These are phyloP conservation scores for Gynostemma pentaphyllum DNA, from an alignment of 306 rosid species.

Conservation along the genomic window DNA sequence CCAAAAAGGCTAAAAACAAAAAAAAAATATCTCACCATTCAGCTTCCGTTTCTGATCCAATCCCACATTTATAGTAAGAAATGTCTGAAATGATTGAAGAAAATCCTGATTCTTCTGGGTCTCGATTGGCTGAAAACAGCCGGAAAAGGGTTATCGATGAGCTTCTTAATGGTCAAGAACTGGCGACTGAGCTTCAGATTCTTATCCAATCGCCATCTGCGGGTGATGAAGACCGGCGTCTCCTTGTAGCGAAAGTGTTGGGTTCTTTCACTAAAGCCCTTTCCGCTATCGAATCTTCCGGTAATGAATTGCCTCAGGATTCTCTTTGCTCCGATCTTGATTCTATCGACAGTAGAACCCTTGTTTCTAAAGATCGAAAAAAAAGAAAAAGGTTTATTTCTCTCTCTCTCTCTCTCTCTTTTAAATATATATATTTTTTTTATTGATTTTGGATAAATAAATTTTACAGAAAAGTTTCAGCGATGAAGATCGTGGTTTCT, in stretches of 20 bases:
- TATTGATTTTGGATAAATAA: neutral
- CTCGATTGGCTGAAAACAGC: neutral
- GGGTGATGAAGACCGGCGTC: neutral
- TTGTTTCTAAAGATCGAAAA: slow-evolving; percentile 34
- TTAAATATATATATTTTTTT: neutral
- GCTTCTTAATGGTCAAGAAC: slow-evolving; percentile 30
- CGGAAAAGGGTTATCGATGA: slow-evolving; percentile 9
- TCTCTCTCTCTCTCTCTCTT: neutral
- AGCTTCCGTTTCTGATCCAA: no score
- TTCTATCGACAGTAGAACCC: slow-evolving; percentile 29
- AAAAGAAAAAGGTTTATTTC: slow-evolving; percentile 59
- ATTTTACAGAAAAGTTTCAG: slow-evolving; percentile 39
- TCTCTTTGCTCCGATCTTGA: slow-evolving; percentile 16
- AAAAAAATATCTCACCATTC: no score
- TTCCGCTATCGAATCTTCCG: slow-evolving; percentile 23
- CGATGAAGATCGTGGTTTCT: slow-evolving; percentile 16
- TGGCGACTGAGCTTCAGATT: slow-evolving; percentile 33
- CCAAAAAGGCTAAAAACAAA: no score
- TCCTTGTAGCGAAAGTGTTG: slow-evolving; percentile 21
- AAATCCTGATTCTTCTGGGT: no score
- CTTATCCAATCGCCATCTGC: slow-evolving; percentile 20
- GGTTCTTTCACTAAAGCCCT: slow-evolving; percentile 28
- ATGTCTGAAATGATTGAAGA: no score
- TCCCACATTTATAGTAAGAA: no score
- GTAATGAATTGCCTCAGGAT: neutral